Conservation (phyloP, 2,329 filamentous ascomycete genomes). For the Cercospora beticola region DNA sequence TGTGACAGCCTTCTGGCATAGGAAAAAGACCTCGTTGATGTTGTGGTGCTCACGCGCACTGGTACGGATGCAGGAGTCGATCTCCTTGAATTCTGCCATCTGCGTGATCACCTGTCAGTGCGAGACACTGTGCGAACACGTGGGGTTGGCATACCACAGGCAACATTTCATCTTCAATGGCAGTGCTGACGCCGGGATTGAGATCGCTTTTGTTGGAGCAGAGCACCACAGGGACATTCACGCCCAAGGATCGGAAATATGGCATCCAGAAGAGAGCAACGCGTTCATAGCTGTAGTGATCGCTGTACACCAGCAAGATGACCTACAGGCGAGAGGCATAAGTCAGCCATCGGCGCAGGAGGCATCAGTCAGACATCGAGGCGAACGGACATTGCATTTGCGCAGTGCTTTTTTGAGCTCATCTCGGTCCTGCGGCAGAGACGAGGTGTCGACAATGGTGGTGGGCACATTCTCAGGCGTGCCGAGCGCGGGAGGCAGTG, state of each 20-base stretch:
- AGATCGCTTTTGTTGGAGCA: conserved; percentile 98
- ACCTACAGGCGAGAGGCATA: conserved; percentile 40
- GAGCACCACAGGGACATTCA: conserved; percentile 94
- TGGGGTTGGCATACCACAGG: conserved; percentile 56
- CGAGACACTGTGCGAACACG: not conserved
- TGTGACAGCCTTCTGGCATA: conserved; percentile 97
- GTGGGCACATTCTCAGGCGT: conserved; percentile 97
- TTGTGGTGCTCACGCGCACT: conserved; percentile 91
- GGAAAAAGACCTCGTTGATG: conserved; percentile 91
- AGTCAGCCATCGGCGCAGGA: not conserved
- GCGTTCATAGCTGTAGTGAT: conserved; percentile 98
- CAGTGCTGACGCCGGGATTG: conserved; percentile 66
- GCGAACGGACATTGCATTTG: conserved; percentile 70
- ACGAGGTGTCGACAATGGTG: conserved; percentile 95
- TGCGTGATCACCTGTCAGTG: not conserved
- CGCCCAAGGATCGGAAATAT: conserved; percentile 94
- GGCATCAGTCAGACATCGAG: not conserved
- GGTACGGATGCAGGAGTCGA: conserved; percentile 94
- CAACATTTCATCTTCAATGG: conserved; percentile 94
- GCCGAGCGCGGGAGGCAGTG: conserved; percentile 86
- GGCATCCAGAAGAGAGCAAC: conserved; percentile 98
- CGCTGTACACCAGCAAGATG: conserved; percentile 93
- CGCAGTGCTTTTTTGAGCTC: conserved; percentile 90
- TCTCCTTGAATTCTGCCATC: conserved; percentile 98
- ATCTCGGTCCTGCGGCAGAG: conserved; percentile 86